Conservation (phyloP, 768 basidiomycete species). For the Hydnum rufescens region DNA sequence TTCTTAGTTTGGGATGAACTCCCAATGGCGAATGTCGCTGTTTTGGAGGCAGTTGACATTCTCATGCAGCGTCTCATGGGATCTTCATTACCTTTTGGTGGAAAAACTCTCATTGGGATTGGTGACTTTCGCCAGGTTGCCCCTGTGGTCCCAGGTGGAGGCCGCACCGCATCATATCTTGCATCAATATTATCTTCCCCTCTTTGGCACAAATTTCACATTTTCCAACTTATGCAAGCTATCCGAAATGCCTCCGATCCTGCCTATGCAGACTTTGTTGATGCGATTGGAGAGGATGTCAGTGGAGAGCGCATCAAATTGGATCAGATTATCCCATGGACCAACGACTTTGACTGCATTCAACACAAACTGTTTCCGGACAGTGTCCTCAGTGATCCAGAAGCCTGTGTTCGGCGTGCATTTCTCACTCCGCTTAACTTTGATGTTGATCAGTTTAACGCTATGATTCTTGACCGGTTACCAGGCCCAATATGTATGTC, state of each 20-base stretch:
- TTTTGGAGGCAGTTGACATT: slow-evolving; percentile 20
- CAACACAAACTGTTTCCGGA: slow-evolving; percentile 17
- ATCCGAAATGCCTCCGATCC: slow-evolving; percentile 23
- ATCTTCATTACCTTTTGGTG: slow-evolving; percentile 20
- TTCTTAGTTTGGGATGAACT: slow-evolving; percentile 26
- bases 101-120: slow-evolving; percentile 19
- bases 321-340: slow-evolving; percentile 10
- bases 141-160: slow-evolving; percentile 20
- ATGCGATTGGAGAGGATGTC: slow-evolving; percentile 21
- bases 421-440: slow-evolving; percentile 24
- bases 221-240: slow-evolving; percentile 16
- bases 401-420: slow-evolving; percentile 14
- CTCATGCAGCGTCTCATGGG: slow-evolving; percentile 16
- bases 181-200: slow-evolving; percentile 22
- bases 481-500: slow-evolving; percentile 14
- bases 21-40: slow-evolving; percentile 23
- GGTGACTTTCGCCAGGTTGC: slow-evolving; percentile 26
- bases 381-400: slow-evolving; percentile 15
- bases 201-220: slow-evolving; percentile 18
- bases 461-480: slow-evolving; percentile 15
- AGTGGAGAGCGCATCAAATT: slow-evolving; percentile 14
- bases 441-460: slow-evolving; percentile 21
- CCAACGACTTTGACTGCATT: slow-evolving; percentile 10
- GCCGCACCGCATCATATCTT: not conserved
- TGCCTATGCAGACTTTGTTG: slow-evolving; percentile 20